Evolutionary conservation across 306 rosid species (phyloP).

Genomic region (Fragaria ananassa): DNA sequence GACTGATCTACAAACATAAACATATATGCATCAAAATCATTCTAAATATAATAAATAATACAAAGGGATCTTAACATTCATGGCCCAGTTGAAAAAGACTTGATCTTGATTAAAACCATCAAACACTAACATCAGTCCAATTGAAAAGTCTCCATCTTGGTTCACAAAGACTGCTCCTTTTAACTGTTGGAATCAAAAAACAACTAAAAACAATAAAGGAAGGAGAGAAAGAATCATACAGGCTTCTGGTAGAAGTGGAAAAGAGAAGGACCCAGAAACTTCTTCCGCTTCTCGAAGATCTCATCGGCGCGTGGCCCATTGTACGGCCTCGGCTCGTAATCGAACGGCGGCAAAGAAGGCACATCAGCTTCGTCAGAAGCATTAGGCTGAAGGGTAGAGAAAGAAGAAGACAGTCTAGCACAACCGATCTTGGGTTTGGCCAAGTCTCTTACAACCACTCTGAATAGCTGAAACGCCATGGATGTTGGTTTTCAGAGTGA

Average conservation of each 20-base stretch:
- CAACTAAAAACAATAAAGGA: not conserved
- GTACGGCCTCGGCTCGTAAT: conserved; percentile 59
- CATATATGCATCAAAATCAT: not conserved
- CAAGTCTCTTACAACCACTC: conserved; percentile 33
- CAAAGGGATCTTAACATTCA: not conserved
- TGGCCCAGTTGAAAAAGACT: not conserved
- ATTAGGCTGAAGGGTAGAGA: conserved; percentile 23
- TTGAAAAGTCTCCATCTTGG: not conserved
- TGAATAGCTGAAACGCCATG: conserved; percentile 57
- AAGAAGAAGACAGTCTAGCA: conserved; percentile 11
- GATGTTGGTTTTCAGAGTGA: not conserved
- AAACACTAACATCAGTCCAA: not conserved
- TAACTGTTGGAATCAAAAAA: not conserved
- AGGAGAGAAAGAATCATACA: conserved; percentile 30
- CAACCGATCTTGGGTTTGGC: conserved; percentile 11
- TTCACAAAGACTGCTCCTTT: not conserved
- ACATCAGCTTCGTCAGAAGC: not conserved
- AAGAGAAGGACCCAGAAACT: conserved; percentile 81
- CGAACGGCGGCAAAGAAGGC: conserved; percentile 65
- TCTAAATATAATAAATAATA: not conserved
- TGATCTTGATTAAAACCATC: not conserved
- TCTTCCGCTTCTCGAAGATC: conserved; percentile 65
- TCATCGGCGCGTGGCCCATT: conserved; percentile 65
- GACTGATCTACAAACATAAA: not conserved
- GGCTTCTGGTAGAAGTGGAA: conserved; percentile 83